Evolutionary conservation across 768 basidiomycete species (phyloP).

Genomic region (Piloderma croceum): DNA sequence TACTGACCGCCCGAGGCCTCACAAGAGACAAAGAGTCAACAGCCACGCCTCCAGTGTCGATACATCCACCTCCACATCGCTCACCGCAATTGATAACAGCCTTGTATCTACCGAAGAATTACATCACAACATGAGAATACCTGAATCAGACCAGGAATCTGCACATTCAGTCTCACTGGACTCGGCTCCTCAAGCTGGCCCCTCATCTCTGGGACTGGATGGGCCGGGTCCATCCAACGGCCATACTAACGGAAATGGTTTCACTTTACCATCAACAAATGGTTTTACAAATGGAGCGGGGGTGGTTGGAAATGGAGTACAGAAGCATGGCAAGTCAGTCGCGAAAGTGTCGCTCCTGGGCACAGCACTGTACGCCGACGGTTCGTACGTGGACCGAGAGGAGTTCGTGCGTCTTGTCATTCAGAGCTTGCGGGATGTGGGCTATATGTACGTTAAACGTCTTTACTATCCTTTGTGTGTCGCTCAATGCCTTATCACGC

Average conservation of each 20-base stretch:
- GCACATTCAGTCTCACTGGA: slow-evolving; percentile 41
- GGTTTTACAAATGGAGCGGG: slow-evolving; percentile 15
- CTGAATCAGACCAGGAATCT: slow-evolving; percentile 46
- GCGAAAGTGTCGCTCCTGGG: slow-evolving; percentile 66
- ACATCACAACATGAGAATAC: slow-evolving; percentile 46
- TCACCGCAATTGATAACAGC: slow-evolving; percentile 17
- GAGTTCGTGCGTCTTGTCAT: slow-evolving; percentile 87
- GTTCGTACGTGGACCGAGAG: slow-evolving; percentile 68
- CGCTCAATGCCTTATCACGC: slow-evolving; percentile 1
- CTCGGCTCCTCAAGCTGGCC: slow-evolving; percentile 42
- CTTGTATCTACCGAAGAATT: slow-evolving; percentile 23
- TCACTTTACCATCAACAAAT: slow-evolving; percentile 21
- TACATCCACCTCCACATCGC: slow-evolving; percentile 30
- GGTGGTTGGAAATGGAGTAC: slow-evolving; percentile 41
- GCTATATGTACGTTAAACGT: slow-evolving; percentile 67
- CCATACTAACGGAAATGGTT: slow-evolving; percentile 41
- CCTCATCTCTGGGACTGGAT: slow-evolving; percentile 41
- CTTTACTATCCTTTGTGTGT: slow-evolving; percentile 1
- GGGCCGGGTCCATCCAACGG: slow-evolving; percentile 23
- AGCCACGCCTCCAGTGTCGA: slow-evolving; percentile 29
- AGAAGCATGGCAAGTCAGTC: slow-evolving; percentile 47
- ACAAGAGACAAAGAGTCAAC: slow-evolving; percentile 67
- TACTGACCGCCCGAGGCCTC: slow-evolving; percentile 50
- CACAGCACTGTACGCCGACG: slow-evolving; percentile 71
- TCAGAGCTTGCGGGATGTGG: slow-evolving; percentile 86